Evolutionary conservation across 2,329 filamentous ascomycete genomes (phyloP).

Genomic region (Nothomitra cinnamomea): DNA sequence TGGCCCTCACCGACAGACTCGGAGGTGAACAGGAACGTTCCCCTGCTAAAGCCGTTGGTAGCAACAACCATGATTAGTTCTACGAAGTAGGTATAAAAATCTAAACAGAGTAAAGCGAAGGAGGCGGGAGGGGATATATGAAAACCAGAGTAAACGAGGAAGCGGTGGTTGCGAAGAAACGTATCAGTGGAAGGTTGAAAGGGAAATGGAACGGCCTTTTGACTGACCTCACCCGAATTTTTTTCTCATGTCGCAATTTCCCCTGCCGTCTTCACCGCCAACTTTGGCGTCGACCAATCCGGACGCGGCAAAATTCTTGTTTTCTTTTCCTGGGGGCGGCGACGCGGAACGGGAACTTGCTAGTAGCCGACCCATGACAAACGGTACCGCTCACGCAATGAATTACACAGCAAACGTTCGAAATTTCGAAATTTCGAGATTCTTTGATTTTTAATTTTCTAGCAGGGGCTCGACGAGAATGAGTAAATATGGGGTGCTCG

Average conservation of each 20-base stretch:
- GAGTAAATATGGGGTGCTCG: slow-evolving; percentile 88
- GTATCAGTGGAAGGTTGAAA: background rate
- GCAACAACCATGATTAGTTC: slow-evolving; percentile 4
- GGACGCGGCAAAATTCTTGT: too few relatives aligned
- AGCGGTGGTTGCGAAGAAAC: background rate
- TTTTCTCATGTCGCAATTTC: background rate
- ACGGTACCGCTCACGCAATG: too few relatives aligned
- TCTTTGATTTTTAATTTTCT: background rate
- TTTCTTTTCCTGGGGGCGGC: background rate
- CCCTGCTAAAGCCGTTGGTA: slow-evolving; percentile 33
- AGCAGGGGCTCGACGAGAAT: slow-evolving; percentile 29
- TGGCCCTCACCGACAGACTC: slow-evolving; percentile 83
- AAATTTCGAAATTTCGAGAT: background rate
- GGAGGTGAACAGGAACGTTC: slow-evolving; percentile 77
- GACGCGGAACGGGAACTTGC: background rate
- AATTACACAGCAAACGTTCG: too few relatives aligned
- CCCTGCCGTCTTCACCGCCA: background rate
- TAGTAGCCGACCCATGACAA: background rate
- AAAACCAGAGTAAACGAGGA: background rate
- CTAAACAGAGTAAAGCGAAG: background rate
- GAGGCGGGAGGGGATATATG: background rate
- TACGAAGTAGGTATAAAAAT: background rate
- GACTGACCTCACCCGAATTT: background rate
- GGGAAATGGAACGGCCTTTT: too few relatives aligned
- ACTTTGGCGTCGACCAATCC: background rate